Evolutionary conservation across 2,329 filamentous ascomycete species (phyloP), one percentile per base, ranked within the genome.

Genomic region (Colletotrichum navitas): DNA sequence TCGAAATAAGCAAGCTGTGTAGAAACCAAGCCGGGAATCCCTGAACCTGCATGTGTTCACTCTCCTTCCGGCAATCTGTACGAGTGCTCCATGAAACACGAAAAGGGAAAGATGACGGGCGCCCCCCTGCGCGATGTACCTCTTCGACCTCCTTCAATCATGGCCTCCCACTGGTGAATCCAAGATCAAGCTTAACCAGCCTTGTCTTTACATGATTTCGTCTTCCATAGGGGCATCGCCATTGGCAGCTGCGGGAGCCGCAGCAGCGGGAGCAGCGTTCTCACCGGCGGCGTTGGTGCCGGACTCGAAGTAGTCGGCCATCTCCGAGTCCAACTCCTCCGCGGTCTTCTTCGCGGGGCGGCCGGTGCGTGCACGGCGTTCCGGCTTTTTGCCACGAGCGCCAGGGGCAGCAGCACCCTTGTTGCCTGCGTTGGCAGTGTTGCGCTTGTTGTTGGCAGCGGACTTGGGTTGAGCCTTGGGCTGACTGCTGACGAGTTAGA

Each of bases 261-360:
- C 84, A 39, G 84, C 83, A 73, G 85, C 84, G 36, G 84, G 83
- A 73, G 84, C 83, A 71, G 80, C 82, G 51, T 82, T 83, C 71
- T 84, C 79, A 64, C 82, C 84, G 63, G 81, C 84, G 74, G 83
- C 79, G 43, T 78, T 77, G 71, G 83, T 81, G 51, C 81, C 81
- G 36, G 81, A 78, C 64, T 87, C 90, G 80, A 97, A 98, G 85
- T 99, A 99, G 82, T 98, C 96, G 26, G 90, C 91, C 96, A 99
- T 99, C 82, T 99, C 96, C 5, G 94, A 94, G 81, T 99, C 96
- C 34, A 99, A 90, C 85, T 99, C 95, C 80, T 97, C 95, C 1
- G 92, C 91, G 0, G 94, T 97, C 93, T 98, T 98, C 85, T 97
- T 86, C 78, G 91, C 84, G 76, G 92, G 87, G 77, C 92, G 89